Evolutionary conservation across 352 stramenopile genomes (phyloP).

Genomic region (Pseudoperonospora humuli): DNA sequence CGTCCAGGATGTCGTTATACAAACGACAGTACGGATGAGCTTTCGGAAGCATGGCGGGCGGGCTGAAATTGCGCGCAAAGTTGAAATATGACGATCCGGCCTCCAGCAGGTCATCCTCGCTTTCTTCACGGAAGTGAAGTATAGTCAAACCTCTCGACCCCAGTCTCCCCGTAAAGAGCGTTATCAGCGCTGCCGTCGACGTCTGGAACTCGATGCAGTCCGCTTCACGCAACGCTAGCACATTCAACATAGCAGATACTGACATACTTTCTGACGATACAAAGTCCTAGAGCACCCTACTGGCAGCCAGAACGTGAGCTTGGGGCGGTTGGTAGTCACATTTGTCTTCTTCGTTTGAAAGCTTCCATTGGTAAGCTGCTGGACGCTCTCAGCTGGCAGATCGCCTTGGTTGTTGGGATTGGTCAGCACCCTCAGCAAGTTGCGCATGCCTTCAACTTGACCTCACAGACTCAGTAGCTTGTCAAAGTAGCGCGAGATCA

Average conservation of each 20-base stretch:
- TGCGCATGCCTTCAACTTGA: too few species aligned
- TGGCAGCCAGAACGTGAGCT: constrained; percentile 6
- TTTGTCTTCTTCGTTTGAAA: constrained; percentile 13
- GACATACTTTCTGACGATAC: constrained; percentile 1
- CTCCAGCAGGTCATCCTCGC: constrained; percentile 1
- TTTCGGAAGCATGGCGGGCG: neutral
- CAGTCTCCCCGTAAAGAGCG: constrained; percentile 7
- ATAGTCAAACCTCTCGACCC: constrained; percentile 4
- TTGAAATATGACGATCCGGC: constrained; percentile 2
- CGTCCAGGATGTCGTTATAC: constrained; percentile 14
- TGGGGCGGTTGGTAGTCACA: constrained; percentile 8
- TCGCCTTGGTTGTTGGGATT: too few species aligned
- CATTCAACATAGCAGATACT: constrained; percentile 8
- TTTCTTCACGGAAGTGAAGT: constrained; percentile 4
- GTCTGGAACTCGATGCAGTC: constrained; percentile 3
- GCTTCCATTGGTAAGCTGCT: too few species aligned
- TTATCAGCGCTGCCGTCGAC: constrained; percentile 5
- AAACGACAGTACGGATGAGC: neutral
- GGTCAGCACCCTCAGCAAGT: too few species aligned
- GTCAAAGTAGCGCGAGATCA: too few species aligned
- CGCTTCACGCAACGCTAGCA: constrained; percentile 7
- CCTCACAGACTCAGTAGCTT: too few species aligned
- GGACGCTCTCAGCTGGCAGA: too few species aligned
- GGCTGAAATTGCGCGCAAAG: constrained; percentile 12
- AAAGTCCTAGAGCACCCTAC: neutral